Conservation (phyloP, 441 rosid species). For the Jatropha podagrica region DNA sequence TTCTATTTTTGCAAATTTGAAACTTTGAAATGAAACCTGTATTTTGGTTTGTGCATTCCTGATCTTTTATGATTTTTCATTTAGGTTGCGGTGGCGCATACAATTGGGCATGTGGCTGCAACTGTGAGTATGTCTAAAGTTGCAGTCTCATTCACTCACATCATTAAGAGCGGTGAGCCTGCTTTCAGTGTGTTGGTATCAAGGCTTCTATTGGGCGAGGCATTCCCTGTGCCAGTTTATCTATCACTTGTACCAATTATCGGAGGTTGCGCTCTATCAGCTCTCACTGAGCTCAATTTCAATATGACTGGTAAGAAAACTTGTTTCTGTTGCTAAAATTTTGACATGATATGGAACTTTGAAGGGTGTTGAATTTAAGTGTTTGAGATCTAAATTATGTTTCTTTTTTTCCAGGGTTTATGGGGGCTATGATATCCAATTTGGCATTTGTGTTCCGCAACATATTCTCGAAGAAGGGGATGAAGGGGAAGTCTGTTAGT, state of each 20-base stretch:
- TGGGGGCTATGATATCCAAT: conserved; percentile 98
- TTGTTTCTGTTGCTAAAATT: neutral
- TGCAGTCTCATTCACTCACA: conserved; percentile 93
- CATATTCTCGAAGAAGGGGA: conserved; percentile 95
- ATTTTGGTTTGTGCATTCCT: neutral
- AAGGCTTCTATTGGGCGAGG: conserved; percentile 67
- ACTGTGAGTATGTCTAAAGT: conserved; percentile 97
- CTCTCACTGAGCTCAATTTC: conserved; percentile 88
- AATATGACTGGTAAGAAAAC: conserved; percentile 68
- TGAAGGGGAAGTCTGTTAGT: conserved; percentile 87
- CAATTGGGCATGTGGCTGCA: conserved; percentile 97
- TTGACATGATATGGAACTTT: neutral
- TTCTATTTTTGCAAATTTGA: neutral
- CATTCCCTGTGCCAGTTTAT: conserved; percentile 72
- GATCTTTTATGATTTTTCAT: conserved; percentile 10
- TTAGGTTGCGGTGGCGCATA: conserved; percentile 94
- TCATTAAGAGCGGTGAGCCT: conserved; percentile 93
- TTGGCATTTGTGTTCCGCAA: conserved; percentile 89
- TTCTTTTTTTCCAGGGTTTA: conserved; percentile 57
- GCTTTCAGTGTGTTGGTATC: conserved; percentile 86
- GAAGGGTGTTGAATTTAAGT: neutral
- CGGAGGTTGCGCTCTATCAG: conserved; percentile 93
- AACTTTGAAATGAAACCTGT: neutral
- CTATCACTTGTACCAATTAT: conserved; percentile 83
- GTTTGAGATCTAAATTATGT: conserved; percentile 18